Evolutionary conservation across 169 alveolate genomes (phyloP).

Genomic region (Perkinsus marinus): DNA sequence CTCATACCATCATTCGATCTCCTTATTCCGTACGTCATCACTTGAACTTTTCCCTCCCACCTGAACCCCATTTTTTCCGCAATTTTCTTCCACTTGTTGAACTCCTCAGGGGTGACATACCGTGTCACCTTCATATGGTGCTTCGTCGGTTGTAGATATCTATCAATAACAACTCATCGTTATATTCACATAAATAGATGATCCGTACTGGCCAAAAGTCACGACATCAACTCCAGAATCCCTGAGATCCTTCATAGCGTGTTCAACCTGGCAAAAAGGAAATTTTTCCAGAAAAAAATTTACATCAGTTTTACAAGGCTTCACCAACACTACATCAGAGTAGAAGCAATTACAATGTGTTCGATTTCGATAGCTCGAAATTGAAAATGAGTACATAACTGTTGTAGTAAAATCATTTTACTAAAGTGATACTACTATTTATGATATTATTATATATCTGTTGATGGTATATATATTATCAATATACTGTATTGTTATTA

Average conservation of each 20-base stretch:
- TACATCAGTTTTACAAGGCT: too few relatives aligned
- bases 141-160: slow-evolving; percentile 34
- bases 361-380: too few relatives aligned
- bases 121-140: slow-evolving; percentile 36
- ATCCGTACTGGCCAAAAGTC: slow-evolving; percentile 26
- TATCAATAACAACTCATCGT: background rate
- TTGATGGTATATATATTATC: too few relatives aligned
- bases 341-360: too few relatives aligned
- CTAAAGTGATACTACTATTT: too few relatives aligned
- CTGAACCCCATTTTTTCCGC: slow-evolving; percentile 36
- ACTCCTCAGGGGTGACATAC: slow-evolving; percentile 30
- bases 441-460: too few relatives aligned
- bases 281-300: background rate
- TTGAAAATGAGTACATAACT: too few relatives aligned
- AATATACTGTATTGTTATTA: too few relatives aligned
- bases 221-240: slow-evolving; percentile 28
- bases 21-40: too few relatives aligned
- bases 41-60: background rate
- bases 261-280: background rate
- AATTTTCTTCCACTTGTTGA: slow-evolving; percentile 15
- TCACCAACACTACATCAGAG: too few relatives aligned
- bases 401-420: too few relatives aligned
- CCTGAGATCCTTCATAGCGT: slow-evolving; percentile 24
- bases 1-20: too few relatives aligned
- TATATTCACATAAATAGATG: background rate